Base-by-base conservation (phyloP, 306 rosid genomes). In the Canavalia gladiata region DNA sequence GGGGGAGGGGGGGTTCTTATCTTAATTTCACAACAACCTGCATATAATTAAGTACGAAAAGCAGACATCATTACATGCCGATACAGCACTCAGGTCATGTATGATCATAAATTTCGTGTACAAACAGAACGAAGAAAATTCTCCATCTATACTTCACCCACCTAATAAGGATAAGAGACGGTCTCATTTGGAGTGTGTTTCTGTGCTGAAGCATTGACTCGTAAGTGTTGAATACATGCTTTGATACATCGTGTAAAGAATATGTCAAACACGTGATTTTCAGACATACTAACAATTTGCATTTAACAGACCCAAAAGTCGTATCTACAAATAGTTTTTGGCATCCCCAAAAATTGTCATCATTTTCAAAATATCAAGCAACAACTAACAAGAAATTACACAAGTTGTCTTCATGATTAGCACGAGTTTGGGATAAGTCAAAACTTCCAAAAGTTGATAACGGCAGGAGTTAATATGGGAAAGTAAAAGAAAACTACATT, bases 61-160 rank as follows among this genome's bases (percentile, higher is more conserved):
- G 34, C 64, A 72, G 59, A 77, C 87, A 84, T 67, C 64, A 81
- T 74, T 72, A 46, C 39, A 71, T 37, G 80, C 41, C 76, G 60
- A 82, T 51, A 64, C 7, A 63, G 47, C 37, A 55, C 54, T 68
- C 74, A 54, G 60, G 62, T 86, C 6, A 51, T 35, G 56, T 4
- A 34, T n/a, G 75, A 42, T 42, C 74, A 64, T 78, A 56, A 72
- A 66, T 4, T 66, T 41, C 47, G 56, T 56, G 58, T 35, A 29
- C 5, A 12, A 54, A 73, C 2, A 37, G 39, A 81, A 35, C 67
- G 34, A 75, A 69, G 42, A 68, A 68, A 69, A 8, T 9, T 34
- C 13, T 46, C 52, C 29, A 43, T 57, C 51, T 6, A 56, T 31
- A 31, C 29, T 39, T 41, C 57, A 52, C 31, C 39, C 43, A 29